phyloP scores from a whole-genome alignment of 257 asterid species.

The Mitragyna speciosa region DNA sequence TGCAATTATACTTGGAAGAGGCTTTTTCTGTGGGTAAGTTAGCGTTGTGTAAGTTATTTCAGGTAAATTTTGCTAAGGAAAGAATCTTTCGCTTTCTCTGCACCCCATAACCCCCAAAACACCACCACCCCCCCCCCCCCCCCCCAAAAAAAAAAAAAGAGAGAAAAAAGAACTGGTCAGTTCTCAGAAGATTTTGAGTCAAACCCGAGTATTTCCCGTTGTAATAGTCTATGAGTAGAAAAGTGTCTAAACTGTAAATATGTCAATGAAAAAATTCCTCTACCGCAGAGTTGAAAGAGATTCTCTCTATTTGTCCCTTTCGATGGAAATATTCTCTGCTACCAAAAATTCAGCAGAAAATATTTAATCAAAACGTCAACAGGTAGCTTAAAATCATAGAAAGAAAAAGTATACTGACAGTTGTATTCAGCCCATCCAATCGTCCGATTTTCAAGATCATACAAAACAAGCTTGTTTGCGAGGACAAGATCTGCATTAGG shows the following conservation, averaged over 20 bases:
- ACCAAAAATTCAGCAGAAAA: not conserved
- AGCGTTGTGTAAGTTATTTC: not conserved
- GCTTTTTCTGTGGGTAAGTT: not conserved
- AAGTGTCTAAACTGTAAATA: too few relatives aligned
- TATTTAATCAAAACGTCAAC: not conserved
- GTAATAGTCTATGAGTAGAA: too few relatives aligned
- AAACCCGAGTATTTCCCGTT: too few relatives aligned
- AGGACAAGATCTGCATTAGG: slow-evolving; percentile 67
- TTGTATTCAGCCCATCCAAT: slow-evolving; percentile 79
- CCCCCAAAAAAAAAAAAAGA: too few relatives aligned
- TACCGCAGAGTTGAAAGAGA: not conserved
- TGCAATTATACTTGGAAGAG: not conserved
- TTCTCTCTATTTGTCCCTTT: not conserved
- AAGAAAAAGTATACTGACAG: slow-evolving; percentile 51
- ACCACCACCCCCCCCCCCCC: too few relatives aligned
- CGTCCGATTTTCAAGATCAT: slow-evolving; percentile 74
- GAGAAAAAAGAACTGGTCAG: too few relatives aligned
- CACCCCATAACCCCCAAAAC: too few relatives aligned
- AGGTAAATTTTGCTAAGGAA: not conserved
- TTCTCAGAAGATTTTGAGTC: too few relatives aligned
- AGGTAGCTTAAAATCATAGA: slow-evolving; percentile 9
- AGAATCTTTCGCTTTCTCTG: not conserved
- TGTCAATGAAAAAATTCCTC: too few relatives aligned
- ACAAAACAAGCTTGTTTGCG: slow-evolving; percentile 74
- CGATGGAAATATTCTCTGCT: not conserved